Evolutionary conservation across 1,284 basidiomycete species (phyloP).

Genomic region (Microbotryum saponariae): DNA sequence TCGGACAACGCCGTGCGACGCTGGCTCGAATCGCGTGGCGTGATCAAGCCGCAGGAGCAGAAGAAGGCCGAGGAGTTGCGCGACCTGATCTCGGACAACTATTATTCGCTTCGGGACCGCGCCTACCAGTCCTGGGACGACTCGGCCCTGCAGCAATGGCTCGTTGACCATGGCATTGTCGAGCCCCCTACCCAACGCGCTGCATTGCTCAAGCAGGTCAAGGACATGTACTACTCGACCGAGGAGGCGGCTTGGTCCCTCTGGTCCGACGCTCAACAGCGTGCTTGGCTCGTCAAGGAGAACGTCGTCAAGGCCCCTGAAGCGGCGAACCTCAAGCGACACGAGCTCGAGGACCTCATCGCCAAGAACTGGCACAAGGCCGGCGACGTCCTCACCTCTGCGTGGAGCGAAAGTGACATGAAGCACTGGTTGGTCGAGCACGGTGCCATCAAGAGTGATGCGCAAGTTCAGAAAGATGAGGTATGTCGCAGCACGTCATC

Average conservation of each 20-base stretch:
- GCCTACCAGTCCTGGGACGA: slow-evolving; percentile 36
- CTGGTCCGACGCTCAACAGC: slow-evolving; percentile 58
- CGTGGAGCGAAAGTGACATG: slow-evolving; percentile 74
- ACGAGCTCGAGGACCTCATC: slow-evolving; percentile 68
- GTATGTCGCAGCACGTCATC: slow-evolving; percentile 7
- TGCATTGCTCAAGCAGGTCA: slow-evolving; percentile 56
- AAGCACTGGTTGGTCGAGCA: slow-evolving; percentile 67
- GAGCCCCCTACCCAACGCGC: slow-evolving; percentile 53
- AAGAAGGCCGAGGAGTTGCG: slow-evolving; percentile 29
- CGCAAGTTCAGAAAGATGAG: slow-evolving; percentile 46
- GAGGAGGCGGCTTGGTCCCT: slow-evolving; percentile 35
- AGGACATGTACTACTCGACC: slow-evolving; percentile 51
- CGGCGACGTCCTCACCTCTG: slow-evolving; percentile 57
- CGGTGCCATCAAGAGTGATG: slow-evolving; percentile 61
- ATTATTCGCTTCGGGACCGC: slow-evolving; percentile 33
- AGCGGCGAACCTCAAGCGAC: slow-evolving; percentile 45
- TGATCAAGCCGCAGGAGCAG: slow-evolving; percentile 31
- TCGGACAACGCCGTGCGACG: slow-evolving; percentile 27
- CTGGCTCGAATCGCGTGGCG: slow-evolving; percentile 34
- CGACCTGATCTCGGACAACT: slow-evolving; percentile 28
- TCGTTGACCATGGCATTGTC: slow-evolving; percentile 65
- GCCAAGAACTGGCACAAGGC: slow-evolving; percentile 66
- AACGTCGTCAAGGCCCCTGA: slow-evolving; percentile 25
- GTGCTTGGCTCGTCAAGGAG: slow-evolving; percentile 36
- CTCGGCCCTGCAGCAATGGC: slow-evolving; percentile 47